Conservation (phyloP, 129 eudicot species). For the Flaveria linearis region DNA sequence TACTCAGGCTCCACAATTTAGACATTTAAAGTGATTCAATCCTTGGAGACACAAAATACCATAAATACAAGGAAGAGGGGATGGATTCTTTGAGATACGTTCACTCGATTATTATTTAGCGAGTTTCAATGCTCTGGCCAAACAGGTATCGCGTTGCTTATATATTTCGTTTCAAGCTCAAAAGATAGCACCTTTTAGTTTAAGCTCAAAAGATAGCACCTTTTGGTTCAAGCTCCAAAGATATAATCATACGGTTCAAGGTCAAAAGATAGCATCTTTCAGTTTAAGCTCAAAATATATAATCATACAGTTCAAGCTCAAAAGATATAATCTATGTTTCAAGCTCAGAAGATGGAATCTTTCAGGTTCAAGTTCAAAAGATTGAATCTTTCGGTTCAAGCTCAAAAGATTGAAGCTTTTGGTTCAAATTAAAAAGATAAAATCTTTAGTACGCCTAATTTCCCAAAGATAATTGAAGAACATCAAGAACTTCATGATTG, state of each 20-base stretch:
- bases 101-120: not conserved
- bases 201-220: too few relatives aligned
- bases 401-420: too few relatives aligned
- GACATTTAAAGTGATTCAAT: not conserved
- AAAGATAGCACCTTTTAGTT: too few relatives aligned
- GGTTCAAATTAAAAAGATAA: conserved; percentile 16
- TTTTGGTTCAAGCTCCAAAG: too few relatives aligned
- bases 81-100: not conserved
- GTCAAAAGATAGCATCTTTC: too few relatives aligned
- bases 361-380: too few relatives aligned
- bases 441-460: not conserved
- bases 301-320: too few relatives aligned
- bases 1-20: not conserved
- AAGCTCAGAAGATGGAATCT: too few relatives aligned
- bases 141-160: not conserved
- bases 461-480: not conserved
- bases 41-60: not conserved
- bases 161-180: not conserved
- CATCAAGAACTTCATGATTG: conserved; percentile 3
- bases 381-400: too few relatives aligned
- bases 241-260: too few relatives aligned
- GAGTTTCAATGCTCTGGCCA: not conserved
- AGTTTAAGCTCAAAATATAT: too few relatives aligned
- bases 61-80: not conserved
- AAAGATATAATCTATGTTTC: too few relatives aligned